Base-by-base conservation (phyloP, 441 rosid species). In the Adansonia grandidieri region DNA sequence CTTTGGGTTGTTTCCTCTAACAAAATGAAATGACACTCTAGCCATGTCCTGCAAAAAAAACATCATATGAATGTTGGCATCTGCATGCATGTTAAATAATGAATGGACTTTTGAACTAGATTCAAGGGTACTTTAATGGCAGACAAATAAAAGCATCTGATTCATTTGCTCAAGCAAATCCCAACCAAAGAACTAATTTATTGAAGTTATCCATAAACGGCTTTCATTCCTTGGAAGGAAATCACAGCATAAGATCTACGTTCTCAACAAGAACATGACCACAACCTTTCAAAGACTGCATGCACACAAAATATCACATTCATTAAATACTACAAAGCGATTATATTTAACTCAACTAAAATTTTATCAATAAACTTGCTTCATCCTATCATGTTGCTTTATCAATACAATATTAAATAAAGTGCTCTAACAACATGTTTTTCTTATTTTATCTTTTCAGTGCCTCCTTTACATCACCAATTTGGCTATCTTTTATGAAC, bases 11-110 rank as follows among this genome's bases (percentile, higher is more conserved):
- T 93, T 85, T 78, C 97, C 97, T 87, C 93, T 90, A 71, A 96
- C 95, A 89, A 87, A 96, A 89, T 96, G 94, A 82, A 83, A 81
- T 57, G 98, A 89, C 75, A 96, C 88, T 80, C 84, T 87, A 58
- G 93, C 84, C 94, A 94, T 96, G 85, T 94, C 97, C 98, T 96
- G 94, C 81, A 81, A 83, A 57, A 82, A 22, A 81, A 83, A 19
- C 13, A 74, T 13, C 42, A 76, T 5, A 57, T 71, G 58, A 77
- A 17, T 58, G 19, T 58, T 48, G 58, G 71, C 66, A 79, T 14
- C 20, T 48, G 32, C 61, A 47, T 0, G 69, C 19, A 11, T 64
- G 6, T 14, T n/a, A 45, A 37, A 15, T 15, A 54, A 61, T 61
- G 14, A 24, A 22, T 61, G 32, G n/a, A 24, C 3, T 20, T 54